Base-by-base conservation (phyloP, 768 basidiomycete genomes). In the Phylloporus rhodoxanthus region DNA sequence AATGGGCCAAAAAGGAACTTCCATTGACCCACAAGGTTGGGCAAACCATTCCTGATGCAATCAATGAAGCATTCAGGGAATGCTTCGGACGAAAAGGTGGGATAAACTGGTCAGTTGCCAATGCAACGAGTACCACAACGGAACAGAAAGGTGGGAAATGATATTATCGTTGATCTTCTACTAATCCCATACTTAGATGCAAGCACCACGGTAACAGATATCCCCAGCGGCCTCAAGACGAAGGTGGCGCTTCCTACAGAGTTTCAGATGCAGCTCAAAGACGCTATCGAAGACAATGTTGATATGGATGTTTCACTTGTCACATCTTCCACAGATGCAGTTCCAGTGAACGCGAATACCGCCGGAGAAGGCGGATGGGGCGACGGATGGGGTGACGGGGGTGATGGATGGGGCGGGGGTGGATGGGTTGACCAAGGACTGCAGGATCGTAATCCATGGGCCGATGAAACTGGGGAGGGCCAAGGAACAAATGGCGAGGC, bases 11-110 rank as follows among this genome's bases (percentile, higher is more conserved):
- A 48, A 62, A 62, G 10, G 73, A 79, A 54, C 72, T 79, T 0
- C 77, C 75, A 10, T 44, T 64, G 47, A 74, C 75, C 19, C 62
- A 64, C 57, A 65, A 62, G 30, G 64, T 79, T 20, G 71, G 69
- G 15, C 57, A 64, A 37, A 56, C 58, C 1, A 53, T 79, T 28
- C 72, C 76, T 0, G 76, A 78, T 36, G 25, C 63, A 2, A 76
- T 85, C 53, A 76, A 75, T 56, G 56, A 61, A 26, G 81, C 72
- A 0, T 82, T 77, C 56, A 66, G 68, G 13, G 67, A 64, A 1
- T 71, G 73, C 32, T 86, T 78, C 67, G 84, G 77, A 14, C 60
- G 59, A 28, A 73, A 74, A 52, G 68, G 72, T 4, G 72, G 75
- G 8, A 67, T 70, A 0, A 75, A 72, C 42, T 67, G 67, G 55